A percentile compares a stretch with the other conserved stretches of the same genome.
phyloP scores from a whole-genome alignment of 1,284 basidiomycete genomes.

The Ceratobasidium sp. region DNA sequence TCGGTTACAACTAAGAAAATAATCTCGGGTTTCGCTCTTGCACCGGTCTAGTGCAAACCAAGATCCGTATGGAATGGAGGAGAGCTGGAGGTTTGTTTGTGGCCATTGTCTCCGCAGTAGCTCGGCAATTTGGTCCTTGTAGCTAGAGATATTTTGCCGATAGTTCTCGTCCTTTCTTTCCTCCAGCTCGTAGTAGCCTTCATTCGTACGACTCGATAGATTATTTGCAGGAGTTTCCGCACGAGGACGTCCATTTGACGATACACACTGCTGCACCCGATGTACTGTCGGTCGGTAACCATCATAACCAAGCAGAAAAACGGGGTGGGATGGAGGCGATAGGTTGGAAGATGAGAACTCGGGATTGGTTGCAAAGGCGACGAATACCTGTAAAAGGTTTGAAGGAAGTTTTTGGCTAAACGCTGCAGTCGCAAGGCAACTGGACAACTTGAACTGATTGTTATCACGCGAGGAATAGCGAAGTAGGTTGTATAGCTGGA shows the following conservation, averaged over 20 bases:
- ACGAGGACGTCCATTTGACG: too few relatives aligned
- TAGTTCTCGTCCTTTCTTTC: neutral
- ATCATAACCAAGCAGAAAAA: constrained; percentile 5
- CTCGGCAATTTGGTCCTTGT: neutral
- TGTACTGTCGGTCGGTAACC: neutral
- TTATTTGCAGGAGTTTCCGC: neutral
- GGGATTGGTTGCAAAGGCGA: constrained; percentile 12
- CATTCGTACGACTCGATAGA: neutral
- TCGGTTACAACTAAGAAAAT: constrained; percentile 4
- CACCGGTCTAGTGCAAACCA: neutral
- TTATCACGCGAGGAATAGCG: neutral
- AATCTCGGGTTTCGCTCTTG: neutral
- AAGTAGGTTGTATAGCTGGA: constrained; percentile 4
- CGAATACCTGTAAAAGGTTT: constrained; percentile 7
- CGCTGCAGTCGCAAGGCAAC: neutral
- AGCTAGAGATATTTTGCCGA: neutral
- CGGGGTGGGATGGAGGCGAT: neutral
- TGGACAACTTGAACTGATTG: neutral
- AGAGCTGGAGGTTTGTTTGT: neutral
- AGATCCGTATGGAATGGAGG: neutral
- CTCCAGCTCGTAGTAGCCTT: neutral
- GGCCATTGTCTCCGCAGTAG: constrained; percentile 9
- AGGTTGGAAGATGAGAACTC: neutral
- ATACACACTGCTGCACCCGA: neutral
- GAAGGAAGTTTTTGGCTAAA: neutral